phyloP scores from a whole-genome alignment of 495 filamentous ascomycete genomes.

The Chlorociboria aeruginascens region DNA sequence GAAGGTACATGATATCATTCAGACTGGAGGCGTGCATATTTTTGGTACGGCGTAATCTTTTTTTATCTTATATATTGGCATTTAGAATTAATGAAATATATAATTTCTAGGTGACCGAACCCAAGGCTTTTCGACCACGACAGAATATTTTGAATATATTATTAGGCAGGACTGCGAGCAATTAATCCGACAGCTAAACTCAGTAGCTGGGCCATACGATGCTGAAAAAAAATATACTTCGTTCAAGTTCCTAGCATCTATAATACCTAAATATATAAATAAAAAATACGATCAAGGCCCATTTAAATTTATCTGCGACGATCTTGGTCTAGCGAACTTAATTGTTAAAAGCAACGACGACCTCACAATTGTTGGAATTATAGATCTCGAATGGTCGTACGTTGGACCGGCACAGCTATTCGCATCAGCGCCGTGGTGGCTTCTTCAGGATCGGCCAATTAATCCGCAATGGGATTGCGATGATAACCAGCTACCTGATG shows the following conservation, averaged over 20 bases:
- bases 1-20: constrained; percentile 23
- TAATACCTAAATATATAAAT: constrained; percentile 20
- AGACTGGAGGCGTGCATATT: constrained; percentile 25
- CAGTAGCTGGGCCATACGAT: constrained; percentile 12
- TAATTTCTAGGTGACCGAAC: constrained; percentile 23
- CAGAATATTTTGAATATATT: constrained; percentile 25
- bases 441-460: constrained; percentile 9
- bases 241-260: constrained; percentile 19
- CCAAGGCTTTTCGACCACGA: constrained; percentile 21
- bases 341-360: constrained; percentile 20
- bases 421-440: constrained; percentile 26
- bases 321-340: constrained; percentile 26
- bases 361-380: constrained; percentile 24
- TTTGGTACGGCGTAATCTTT: constrained; percentile 18
- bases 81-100: not conserved
- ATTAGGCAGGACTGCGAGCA: constrained; percentile 24
- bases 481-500: constrained; percentile 17
- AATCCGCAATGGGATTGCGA: not conserved
- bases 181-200: constrained; percentile 25
- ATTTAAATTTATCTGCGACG: constrained; percentile 28
- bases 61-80: not conserved
- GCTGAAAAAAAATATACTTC: constrained; percentile 18
- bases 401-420: constrained; percentile 26
- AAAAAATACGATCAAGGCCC: constrained; percentile 18
- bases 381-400: constrained; percentile 29